These are phyloP conservation scores for Micromonas commoda DNA, from an alignment of 139 green algal species.

Conservation along the genomic window DNA sequence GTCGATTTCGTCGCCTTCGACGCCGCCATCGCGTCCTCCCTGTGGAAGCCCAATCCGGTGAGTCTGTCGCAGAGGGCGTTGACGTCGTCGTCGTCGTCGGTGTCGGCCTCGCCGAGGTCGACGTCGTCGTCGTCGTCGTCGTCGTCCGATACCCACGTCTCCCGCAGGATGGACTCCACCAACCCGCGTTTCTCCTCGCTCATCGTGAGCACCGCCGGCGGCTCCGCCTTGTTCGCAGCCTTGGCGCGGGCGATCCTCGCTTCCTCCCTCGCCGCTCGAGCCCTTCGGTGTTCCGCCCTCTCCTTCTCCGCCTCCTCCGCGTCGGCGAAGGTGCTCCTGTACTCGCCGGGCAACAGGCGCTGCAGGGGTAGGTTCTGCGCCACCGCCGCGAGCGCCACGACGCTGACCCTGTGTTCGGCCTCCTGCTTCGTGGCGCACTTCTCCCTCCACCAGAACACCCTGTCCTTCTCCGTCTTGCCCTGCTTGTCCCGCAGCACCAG, in stretches of 20 bases:
- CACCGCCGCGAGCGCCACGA: conserved; percentile 17
- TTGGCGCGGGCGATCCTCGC: neutral
- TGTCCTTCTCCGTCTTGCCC: conserved; percentile 28
- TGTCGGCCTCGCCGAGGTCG: neutral
- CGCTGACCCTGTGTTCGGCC: conserved; percentile 1
- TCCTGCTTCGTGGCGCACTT: conserved; percentile 19
- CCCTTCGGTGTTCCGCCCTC: neutral
- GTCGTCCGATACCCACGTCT: neutral
- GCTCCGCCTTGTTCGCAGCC: neutral
- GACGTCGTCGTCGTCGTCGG: neutral
- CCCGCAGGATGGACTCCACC: conserved; percentile 10
- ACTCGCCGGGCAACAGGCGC: conserved; percentile 17
- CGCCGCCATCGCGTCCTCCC: neutral
- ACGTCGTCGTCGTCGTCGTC: neutral
- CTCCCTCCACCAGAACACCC: conserved; percentile 12
- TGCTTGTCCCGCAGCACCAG: conserved; percentile 25
- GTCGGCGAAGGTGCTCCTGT: neutral
- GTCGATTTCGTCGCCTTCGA: neutral
- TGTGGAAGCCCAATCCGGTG: neutral
- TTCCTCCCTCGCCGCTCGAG: neutral
- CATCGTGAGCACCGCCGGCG: neutral
- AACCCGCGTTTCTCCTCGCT: conserved; percentile 17
- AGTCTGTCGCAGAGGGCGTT: neutral
- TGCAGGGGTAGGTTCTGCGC: conserved; percentile 19
- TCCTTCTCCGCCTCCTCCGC: conserved; percentile 15